Base-by-base conservation (phyloP, 2,329 filamentous ascomycete genomes). In the Graphilbum sp. region DNA sequence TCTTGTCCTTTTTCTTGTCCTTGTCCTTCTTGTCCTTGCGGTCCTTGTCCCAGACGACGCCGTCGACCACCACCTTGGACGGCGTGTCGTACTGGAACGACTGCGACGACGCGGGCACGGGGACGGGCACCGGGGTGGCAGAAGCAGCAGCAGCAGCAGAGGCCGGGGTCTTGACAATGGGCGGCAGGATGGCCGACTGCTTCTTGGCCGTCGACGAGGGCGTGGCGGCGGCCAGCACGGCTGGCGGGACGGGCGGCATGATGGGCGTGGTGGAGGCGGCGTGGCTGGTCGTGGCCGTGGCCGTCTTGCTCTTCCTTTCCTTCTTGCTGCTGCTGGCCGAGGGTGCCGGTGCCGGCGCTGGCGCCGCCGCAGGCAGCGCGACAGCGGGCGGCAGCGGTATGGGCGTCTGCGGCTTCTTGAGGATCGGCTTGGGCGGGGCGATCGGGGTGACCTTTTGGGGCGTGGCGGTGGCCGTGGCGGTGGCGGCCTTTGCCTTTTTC, bases 401-500 rank as follows among this genome's bases (percentile, higher is more conserved):
- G 10, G 20, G 20, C 3, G 16, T 35, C 21, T 35, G 21, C 21
- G 32, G 25, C 32, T n/a, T 34, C 12, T 34, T 34, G 4, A 25
- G 20, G 5, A 23, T 34, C 20, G 13, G n/a, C 34, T 33, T 32
- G n/a, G 27, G 17, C 13, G 32, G 19, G 5, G 13, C 16, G 13
- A 32, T 32, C 4, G 30, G 30, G 3, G 30, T 17, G n/a, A 32
- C 17, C 17, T 32, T 32, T 9, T 24, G 20, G 17, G 17, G 10
- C 8, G 20, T 25, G 17, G 33, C 9, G 15, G 9, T 13, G 3
- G 19, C 19, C 3, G 32, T 4, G 4, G 5, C 12, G 16, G 12
- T 12, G 30, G 30, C 16, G 4, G 30, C 16, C 15, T 34, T 56
- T 36, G 41, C 46, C 39, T 51, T 54, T 46, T 50, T 53, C 19